These are phyloP conservation scores for Chlamydomonas sphaeroides DNA, from an alignment of 139 green algal genomes.

Conservation along the genomic window DNA sequence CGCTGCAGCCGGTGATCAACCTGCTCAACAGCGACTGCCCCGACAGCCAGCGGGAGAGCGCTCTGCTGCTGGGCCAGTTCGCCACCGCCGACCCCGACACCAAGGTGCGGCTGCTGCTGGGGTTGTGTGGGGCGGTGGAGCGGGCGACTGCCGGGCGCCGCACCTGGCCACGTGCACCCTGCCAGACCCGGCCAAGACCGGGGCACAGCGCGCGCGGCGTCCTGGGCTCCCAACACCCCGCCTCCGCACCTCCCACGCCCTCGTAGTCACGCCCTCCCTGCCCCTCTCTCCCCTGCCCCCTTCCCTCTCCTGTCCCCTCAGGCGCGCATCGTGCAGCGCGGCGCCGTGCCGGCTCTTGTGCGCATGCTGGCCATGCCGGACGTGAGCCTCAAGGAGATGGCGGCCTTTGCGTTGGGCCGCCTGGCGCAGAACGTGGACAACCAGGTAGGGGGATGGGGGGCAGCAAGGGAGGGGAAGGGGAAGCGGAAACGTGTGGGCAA, in stretches of 20 bases:
- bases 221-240: no score
- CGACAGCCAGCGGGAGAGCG: slow-evolving; percentile 95
- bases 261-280: no score
- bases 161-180: no score
- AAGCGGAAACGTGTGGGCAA: no score
- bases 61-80: slow-evolving; percentile 98
- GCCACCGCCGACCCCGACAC: slow-evolving; percentile 88
- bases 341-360: slow-evolving; percentile 93
- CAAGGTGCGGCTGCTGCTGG: slow-evolving; percentile 50
- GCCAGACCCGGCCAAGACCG: no score
- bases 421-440: slow-evolving; percentile 96
- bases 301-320: no score
- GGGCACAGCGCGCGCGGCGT: no score
- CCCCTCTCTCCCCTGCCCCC: no score
- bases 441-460: slow-evolving; percentile 68
- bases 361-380: slow-evolving; percentile 88
- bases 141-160: not conserved
- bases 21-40: slow-evolving; percentile 84
- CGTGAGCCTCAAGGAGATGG: slow-evolving; percentile 93
- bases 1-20: slow-evolving; percentile 97
- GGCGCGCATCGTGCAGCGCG: slow-evolving; percentile 92
- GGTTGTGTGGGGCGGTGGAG: no score
- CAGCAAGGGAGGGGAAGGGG: not conserved
- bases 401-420: slow-evolving; percentile 96
- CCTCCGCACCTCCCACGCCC: no score